Evolutionary conservation across 495 filamentous ascomycete species (phyloP).

Genomic region (Annulohypoxylon stygium): DNA sequence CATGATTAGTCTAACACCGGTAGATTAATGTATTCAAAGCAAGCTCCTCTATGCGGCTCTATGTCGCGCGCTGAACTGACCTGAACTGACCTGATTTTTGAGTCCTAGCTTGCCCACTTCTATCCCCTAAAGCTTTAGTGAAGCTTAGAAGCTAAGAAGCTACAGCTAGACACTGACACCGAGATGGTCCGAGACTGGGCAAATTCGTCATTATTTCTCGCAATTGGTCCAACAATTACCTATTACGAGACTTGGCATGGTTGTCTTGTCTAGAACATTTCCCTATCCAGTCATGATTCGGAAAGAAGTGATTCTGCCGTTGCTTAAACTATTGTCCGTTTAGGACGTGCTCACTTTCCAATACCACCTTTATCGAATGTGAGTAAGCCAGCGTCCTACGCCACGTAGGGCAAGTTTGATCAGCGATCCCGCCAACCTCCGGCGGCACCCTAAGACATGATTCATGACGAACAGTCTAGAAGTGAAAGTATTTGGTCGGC

Average conservation of each 20-base stretch:
- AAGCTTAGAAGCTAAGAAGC: not conserved
- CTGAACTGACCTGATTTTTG: not conserved
- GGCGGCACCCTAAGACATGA: constrained; percentile 21
- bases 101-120: not conserved
- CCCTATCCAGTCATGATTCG: not conserved
- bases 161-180: not conserved
- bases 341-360: constrained; percentile 14
- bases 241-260: constrained; percentile 33
- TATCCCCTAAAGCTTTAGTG: not conserved
- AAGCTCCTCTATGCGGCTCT: constrained; percentile 3
- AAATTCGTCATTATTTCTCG: constrained; percentile 36
- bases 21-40: constrained; percentile 18
- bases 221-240: constrained; percentile 11
- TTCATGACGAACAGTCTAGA: constrained; percentile 38
- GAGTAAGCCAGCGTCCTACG: constrained; percentile 5
- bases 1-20: constrained; percentile 30
- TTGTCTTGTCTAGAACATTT: constrained; percentile 26
- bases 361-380: not conserved
- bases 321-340: constrained; percentile 15
- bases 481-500: constrained; percentile 19
- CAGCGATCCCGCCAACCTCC: constrained; percentile 9
- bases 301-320: constrained; percentile 5
- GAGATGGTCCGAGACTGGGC: constrained; percentile 21
- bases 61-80: not conserved
- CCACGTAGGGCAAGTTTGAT: constrained; percentile 20